A percentile compares a stretch with the other conserved stretches of the same genome.
These are phyloP conservation scores for Eucalyptus fibrosa DNA, from an alignment of 345 rosid genomes.

Conservation along the genomic window DNA sequence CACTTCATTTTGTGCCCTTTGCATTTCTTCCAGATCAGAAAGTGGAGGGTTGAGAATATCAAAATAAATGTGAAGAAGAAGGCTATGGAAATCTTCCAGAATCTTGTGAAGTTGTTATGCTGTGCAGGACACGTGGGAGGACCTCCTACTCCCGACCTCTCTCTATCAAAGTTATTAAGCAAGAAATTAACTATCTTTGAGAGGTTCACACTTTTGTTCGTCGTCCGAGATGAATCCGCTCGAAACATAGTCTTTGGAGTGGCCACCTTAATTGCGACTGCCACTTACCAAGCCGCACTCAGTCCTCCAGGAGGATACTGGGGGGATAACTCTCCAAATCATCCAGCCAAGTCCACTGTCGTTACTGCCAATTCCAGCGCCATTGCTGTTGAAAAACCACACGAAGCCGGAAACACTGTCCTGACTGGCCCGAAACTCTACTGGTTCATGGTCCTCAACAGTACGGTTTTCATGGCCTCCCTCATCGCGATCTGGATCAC, in stretches of 20 bases:
- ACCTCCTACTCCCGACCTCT: not conserved
- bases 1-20: not conserved
- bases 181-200: not conserved
- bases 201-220: accelerated
- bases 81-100: accelerated
- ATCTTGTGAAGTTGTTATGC: no score
- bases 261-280: not conserved
- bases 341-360: no score
- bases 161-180: not conserved
- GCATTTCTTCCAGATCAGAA: not conserved
- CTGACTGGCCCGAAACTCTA: not conserved
- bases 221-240: not conserved
- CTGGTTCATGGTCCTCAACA: no score
- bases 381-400: not conserved
- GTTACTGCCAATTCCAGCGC: no score
- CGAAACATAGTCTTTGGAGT: accelerated
- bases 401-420: not conserved
- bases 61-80: no score
- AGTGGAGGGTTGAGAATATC: no score
- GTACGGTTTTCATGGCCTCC: no score
- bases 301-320: not conserved
- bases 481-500: no score
- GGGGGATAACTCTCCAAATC: not conserved
- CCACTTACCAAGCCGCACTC: not conserved
- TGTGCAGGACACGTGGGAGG: no score